These are phyloP conservation scores for Coemansia sp. DNA, from an alignment of 192 early-diverging fungal species.

Conservation along the genomic window DNA sequence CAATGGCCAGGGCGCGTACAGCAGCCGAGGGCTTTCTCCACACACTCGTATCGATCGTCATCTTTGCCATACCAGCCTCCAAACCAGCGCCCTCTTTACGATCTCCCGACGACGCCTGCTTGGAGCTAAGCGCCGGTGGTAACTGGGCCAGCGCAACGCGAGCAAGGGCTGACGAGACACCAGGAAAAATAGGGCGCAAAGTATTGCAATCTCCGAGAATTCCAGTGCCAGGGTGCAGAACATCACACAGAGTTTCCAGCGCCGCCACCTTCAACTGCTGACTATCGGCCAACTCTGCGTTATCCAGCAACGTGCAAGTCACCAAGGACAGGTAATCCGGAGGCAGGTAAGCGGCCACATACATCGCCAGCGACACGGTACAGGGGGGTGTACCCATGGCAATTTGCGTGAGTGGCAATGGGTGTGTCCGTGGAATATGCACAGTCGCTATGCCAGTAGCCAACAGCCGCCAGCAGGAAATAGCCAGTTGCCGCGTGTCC, in stretches of 20 bases:
- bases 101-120: not conserved
- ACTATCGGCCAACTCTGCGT: conserved; percentile 23
- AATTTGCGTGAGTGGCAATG: not conserved
- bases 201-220: not conserved
- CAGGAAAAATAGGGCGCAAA: conserved; percentile 27
- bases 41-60: not conserved
- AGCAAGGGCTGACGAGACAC: conserved; percentile 24
- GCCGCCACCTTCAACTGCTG: conserved; percentile 13
- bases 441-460: conserved; percentile 7
- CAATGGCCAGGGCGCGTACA: conserved; percentile 21
- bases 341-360: conserved; percentile 15
- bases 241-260: conserved; percentile 17
- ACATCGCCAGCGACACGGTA: conserved; percentile 4
- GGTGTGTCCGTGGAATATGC: conserved; percentile 18
- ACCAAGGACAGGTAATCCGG: conserved; percentile 29
- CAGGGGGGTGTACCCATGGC: not conserved
- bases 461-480: conserved; percentile 33
- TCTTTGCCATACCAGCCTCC: not conserved
- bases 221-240: not conserved
- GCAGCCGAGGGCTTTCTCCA: conserved; percentile 11
- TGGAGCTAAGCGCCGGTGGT: conserved; percentile 2
- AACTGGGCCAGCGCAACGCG: conserved; percentile 28
- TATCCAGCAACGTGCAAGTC: conserved; percentile 37
- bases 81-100: not conserved
- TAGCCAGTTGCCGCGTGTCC: conserved; percentile 20